Evolutionary conservation across 768 basidiomycete genomes (phyloP), one percentile per base, ranked within the genome.

Genomic region (Obba rivulosa): DNA sequence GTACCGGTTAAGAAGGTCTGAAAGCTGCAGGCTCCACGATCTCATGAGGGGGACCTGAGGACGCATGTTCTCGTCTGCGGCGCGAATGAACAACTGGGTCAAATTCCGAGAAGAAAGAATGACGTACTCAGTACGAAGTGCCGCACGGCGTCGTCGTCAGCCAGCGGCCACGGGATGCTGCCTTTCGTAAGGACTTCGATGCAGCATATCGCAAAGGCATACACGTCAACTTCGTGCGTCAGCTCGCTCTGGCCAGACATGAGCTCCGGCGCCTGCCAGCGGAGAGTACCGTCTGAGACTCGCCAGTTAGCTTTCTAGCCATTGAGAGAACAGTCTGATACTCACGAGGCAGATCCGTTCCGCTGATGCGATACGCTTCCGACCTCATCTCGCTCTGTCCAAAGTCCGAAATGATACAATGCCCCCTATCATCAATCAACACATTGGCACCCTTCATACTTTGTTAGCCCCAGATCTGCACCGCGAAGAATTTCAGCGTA

Each of bases 361-460:
- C 80, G 46, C 78, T 84, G 2, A 85, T 69, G 25, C 77, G 72
- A 55, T 73, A 81, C 3, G 78, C 80, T 61, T 91, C 86, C 14
- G 74, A 77, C 66, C 82, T 87, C 71, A 91, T 81, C 63, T 87
- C 83, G 55, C 79, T 84, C 62, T 91, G 85, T 0, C 87, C 88
- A 62, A 93, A 92, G 60, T 92, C 88, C 23, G 86, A 80, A 36
- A 92, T 80, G 35, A 91, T 73, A 50, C 87, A 91, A 40, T 69
- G 76, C 2, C 76, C 72, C 1, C 72, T 64, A 51, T 87, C 80
- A 54, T 85, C 79, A 13, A 93, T 79, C 2, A 92, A 76, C 14
- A 92, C 77, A 59, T 93, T 92, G 2, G 83, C 73, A 2, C 78
- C 85, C 85, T 79, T 17, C 16, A 17, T 31, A 35, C 17, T 45